A percentile compares a stretch with the other conserved stretches of the same genome.
phyloP scores from a whole-genome alignment of 768 basidiomycete species.

The Galerina sulciceps region DNA sequence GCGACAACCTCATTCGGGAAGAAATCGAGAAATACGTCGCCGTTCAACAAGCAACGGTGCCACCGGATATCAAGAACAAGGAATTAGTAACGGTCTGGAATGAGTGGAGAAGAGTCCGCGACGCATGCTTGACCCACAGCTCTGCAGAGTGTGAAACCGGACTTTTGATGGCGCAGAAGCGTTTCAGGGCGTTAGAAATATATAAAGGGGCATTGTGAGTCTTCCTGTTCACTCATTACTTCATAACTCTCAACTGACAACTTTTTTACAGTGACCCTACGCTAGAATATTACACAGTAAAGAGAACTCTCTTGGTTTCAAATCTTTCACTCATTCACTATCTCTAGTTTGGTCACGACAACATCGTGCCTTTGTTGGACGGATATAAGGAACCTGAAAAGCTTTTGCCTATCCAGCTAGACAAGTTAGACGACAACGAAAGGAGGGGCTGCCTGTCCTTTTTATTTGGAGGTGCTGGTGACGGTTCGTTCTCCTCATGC shows the following conservation, averaged over 20 bases:
- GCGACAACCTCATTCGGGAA: not conserved
- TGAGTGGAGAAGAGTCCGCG: not conserved
- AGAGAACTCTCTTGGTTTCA: not conserved
- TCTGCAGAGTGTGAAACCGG: not conserved
- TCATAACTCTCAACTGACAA: not conserved
- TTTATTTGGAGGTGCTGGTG: constrained; percentile 11
- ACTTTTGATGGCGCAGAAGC: not conserved
- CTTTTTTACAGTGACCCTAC: not conserved
- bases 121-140: not conserved
- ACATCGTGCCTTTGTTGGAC: not conserved
- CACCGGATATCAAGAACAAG: not conserved
- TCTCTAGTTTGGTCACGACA: constrained; percentile 3
- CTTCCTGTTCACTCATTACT: not conserved
- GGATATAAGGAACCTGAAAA: not conserved
- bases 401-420: not conserved
- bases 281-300: constrained; percentile 2
- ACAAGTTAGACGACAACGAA: not conserved
- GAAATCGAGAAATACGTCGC: not conserved
- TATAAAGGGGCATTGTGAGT: constrained; percentile 1
- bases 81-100: not conserved
- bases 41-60: not conserved
- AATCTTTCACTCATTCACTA: not conserved
- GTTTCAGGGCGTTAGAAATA: not conserved
- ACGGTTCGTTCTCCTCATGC: not conserved
- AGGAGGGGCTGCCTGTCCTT: not conserved